Conservation (phyloP, 2,329 filamentous ascomycete species). For the Alternaria sp. region DNA sequence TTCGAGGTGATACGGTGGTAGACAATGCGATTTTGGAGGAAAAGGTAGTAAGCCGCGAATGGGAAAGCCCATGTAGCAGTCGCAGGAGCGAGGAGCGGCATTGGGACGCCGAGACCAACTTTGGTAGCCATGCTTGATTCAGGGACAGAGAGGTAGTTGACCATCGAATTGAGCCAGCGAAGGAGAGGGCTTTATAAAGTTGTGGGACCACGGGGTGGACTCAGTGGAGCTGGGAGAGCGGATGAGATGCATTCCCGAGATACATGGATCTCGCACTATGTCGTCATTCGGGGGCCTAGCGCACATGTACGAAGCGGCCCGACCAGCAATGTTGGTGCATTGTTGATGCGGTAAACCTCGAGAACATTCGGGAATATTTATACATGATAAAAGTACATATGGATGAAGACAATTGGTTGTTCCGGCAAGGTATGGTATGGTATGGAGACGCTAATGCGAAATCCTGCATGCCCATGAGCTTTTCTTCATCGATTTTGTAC, state of each 20-base stretch:
- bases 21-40: slow-evolving; percentile 51
- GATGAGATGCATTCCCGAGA: slow-evolving; percentile 2
- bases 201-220: slow-evolving; percentile 5
- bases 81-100: slow-evolving; percentile 43
- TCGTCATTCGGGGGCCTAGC: slow-evolving; percentile 20
- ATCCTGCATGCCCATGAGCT: neutral
- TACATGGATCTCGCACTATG: slow-evolving; percentile 5
- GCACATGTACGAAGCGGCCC: slow-evolving; percentile 2
- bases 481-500: neutral
- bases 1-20: slow-evolving; percentile 41
- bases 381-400: neutral
- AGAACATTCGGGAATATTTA: neutral
- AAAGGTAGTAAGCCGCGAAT: slow-evolving; percentile 51
- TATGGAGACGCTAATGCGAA: neutral
- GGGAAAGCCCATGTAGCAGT: slow-evolving; percentile 51
- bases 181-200: slow-evolving; percentile 1
- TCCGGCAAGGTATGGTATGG: neutral
- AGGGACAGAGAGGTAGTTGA: slow-evolving; percentile 22
- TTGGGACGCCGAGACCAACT: slow-evolving; percentile 41
- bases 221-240: neutral
- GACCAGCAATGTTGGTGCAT: neutral
- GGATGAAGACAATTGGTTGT: neutral
- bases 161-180: slow-evolving; percentile 8
- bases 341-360: neutral
- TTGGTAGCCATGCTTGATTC: slow-evolving; percentile 32